phyloP scores from a whole-genome alignment of 495 filamentous ascomycete species.

The Penicillium odoratum region DNA sequence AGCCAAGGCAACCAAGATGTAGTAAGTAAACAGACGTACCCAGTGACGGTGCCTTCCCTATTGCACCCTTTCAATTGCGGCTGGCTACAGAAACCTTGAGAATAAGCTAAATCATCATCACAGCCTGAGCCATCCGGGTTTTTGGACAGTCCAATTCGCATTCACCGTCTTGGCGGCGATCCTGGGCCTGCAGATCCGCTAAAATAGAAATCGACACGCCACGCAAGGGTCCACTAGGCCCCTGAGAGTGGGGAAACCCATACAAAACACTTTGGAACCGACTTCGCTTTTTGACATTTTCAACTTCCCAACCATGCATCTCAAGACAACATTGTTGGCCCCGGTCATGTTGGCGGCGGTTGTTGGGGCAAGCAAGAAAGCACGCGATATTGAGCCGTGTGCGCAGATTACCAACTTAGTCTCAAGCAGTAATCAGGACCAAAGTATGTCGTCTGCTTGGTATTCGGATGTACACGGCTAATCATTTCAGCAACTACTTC shows the following conservation, averaged over 20 bases:
- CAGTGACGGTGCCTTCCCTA: background rate
- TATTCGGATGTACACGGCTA: constrained; percentile 3
- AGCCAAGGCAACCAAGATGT: constrained; percentile 2
- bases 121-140: background rate
- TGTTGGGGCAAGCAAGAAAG: constrained; percentile 15
- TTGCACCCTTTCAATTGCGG: background rate
- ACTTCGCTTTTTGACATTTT: constrained; percentile 6
- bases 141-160: background rate
- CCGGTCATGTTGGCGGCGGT: constrained; percentile 18
- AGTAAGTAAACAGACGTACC: background rate
- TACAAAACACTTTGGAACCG: constrained; percentile 4
- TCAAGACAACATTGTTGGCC: constrained; percentile 14
- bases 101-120: background rate
- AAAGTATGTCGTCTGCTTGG: constrained; percentile 17
- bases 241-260: constrained; percentile 25
- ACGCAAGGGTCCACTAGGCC: constrained; percentile 26
- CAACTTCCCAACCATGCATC: constrained; percentile 20
- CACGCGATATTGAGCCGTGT: constrained; percentile 26
- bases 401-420: constrained; percentile 25
- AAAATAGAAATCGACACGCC: constrained; percentile 26
- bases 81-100: background rate
- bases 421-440: constrained; percentile 16
- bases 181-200: constrained; percentile 16
- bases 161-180: background rate
- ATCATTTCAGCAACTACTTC: constrained; percentile 20